A percentile compares a stretch with the other conserved stretches of the same genome.
Conservation (phyloP, 1,284 basidiomycete genomes). For the Hypsizygus ulmarius region DNA sequence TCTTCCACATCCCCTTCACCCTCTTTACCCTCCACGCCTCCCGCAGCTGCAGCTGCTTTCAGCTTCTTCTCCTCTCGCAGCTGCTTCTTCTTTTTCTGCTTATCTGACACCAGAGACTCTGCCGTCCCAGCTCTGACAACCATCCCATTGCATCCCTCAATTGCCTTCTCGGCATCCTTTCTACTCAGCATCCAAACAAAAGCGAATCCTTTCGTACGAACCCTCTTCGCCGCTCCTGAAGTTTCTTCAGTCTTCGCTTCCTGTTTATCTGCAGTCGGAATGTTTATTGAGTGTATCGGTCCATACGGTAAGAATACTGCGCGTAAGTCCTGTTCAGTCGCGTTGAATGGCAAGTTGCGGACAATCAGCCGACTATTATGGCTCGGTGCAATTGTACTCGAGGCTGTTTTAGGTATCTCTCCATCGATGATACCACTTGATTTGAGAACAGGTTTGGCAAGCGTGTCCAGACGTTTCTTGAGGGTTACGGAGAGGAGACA, state of each 20-base stretch:
- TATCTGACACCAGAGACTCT: conserved; percentile 60
- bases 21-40: conserved; percentile 35
- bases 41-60: conserved; percentile 37
- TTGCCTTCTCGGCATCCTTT: conserved; percentile 83
- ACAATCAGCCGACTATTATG: conserved; percentile 86
- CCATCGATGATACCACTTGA: conserved; percentile 29
- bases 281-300: conserved; percentile 82
- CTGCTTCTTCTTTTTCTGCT: conserved; percentile 75
- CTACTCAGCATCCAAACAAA: conserved; percentile 94
- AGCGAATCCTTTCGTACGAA: conserved; percentile 81
- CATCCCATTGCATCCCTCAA: conserved; percentile 84
- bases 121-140: conserved; percentile 68
- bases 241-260: conserved; percentile 27
- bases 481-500: conserved; percentile 83
- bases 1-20: conserved; percentile 33
- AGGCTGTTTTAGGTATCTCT: conserved; percentile 26
- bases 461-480: conserved; percentile 82
- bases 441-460: conserved; percentile 48
- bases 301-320: conserved; percentile 88
- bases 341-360: conserved; percentile 85
- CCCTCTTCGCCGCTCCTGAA: conserved; percentile 20
- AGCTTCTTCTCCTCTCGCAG: conserved; percentile 57
- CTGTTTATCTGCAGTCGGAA: conserved; percentile 50
- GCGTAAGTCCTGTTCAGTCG: conserved; percentile 83
- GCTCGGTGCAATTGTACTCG: conserved; percentile 40